phyloP scores from a whole-genome alignment of 768 basidiomycete genomes.

The Royoungia palumana region DNA sequence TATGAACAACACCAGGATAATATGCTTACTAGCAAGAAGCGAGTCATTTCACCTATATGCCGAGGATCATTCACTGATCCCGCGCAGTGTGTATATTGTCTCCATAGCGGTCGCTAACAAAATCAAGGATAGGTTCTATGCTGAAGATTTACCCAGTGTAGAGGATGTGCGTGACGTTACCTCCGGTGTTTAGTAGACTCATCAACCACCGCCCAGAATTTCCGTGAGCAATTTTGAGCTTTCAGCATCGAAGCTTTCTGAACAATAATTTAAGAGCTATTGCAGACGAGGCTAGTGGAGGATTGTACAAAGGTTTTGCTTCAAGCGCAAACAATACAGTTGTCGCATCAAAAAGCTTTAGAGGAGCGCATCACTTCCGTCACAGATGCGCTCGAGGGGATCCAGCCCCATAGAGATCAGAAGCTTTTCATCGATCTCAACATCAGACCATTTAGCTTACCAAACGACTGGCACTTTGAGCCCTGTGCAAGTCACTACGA shows the following conservation, averaged over 20 bases:
- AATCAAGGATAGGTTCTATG: conserved; percentile 67
- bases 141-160: conserved; percentile 61
- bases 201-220: conserved; percentile 50
- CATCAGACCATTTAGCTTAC: conserved; percentile 57
- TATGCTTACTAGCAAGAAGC: conserved; percentile 86
- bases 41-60: conserved; percentile 7
- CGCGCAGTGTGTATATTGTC: conserved; percentile 61
- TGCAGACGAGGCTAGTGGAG: conserved; percentile 62
- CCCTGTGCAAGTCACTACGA: conserved; percentile 75
- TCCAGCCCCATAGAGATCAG: conserved; percentile 63
- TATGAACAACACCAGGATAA: conserved; percentile 72
- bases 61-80: background rate
- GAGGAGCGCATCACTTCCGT: conserved; percentile 48
- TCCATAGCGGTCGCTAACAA: conserved; percentile 68
- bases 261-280: conserved; percentile 46
- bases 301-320: conserved; percentile 53
- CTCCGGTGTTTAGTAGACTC: conserved; percentile 10
- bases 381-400: conserved; percentile 45
- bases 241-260: background rate
- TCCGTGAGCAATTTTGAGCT: conserved; percentile 44
- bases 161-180: conserved; percentile 58
- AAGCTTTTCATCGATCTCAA: conserved; percentile 72
- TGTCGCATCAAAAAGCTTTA: conserved; percentile 54
- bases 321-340: conserved; percentile 58
- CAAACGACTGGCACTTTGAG: conserved; percentile 71